phyloP scores from a whole-genome alignment of 2,329 filamentous ascomycete species.

The Monosporascus cannonballus region DNA sequence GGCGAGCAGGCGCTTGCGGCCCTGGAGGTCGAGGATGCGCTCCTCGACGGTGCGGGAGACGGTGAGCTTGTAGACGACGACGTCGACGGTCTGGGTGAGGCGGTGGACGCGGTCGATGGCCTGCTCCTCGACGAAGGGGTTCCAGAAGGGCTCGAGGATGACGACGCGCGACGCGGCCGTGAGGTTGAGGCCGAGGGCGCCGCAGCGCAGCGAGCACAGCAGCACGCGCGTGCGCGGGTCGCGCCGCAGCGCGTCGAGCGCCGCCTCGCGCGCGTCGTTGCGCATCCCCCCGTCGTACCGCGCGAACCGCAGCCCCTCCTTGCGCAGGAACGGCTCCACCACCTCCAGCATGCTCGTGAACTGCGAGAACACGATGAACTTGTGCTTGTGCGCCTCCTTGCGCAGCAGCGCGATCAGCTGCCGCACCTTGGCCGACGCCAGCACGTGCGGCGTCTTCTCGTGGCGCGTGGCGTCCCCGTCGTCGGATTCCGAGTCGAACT shows the following conservation, averaged over 20 bases:
- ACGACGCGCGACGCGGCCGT: constrained; percentile 91
- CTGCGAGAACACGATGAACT: constrained; percentile 97
- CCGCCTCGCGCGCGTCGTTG: constrained; percentile 87
- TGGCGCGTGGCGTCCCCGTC: constrained; percentile 7
- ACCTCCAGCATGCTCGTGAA: constrained; percentile 98
- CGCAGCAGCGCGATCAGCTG: constrained; percentile 76
- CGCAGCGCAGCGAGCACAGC: constrained; percentile 90
- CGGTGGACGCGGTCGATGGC: constrained; percentile 97
- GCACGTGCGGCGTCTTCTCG: constrained; percentile 44
- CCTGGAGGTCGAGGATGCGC: constrained; percentile 88
- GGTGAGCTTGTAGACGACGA: constrained; percentile 91
- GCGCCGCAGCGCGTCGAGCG: constrained; percentile 68
- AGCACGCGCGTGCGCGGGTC: constrained; percentile 73
- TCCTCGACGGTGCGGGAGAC: constrained; percentile 85
- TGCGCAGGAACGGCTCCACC: constrained; percentile 81
- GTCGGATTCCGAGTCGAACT: no score
- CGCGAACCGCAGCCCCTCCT: constrained; percentile 69
- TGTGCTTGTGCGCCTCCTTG: constrained; percentile 74
- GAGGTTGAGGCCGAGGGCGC: constrained; percentile 85
- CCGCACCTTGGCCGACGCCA: constrained; percentile 84
- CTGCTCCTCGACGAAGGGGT: constrained; percentile 98
- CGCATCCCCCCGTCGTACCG: constrained; percentile 95
- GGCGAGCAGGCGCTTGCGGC: constrained; percentile 89
- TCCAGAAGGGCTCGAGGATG: constrained; percentile 98
- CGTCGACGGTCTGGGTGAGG: constrained; percentile 93